phyloP scores from a whole-genome alignment of 371 early-diverging fungal genomes.

The Zychaea mexicana region DNA sequence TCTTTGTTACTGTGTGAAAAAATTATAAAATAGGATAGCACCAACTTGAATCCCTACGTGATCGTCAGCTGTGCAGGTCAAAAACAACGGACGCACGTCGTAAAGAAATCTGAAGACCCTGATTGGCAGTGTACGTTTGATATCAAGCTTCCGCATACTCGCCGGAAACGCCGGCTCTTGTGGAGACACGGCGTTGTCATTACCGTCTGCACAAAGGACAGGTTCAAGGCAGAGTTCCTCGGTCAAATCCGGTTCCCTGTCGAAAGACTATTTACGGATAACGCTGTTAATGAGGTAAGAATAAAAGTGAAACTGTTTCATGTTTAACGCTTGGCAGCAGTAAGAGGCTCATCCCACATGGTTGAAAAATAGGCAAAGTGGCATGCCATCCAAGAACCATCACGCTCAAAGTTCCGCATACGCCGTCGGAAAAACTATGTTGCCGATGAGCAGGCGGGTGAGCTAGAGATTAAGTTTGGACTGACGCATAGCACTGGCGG shows the following conservation, averaged over 20 bases:
- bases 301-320: background rate
- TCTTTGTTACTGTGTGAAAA: too few relatives aligned
- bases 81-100: constrained; percentile 45
- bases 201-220: constrained; percentile 41
- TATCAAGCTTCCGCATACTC: constrained; percentile 31
- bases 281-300: background rate
- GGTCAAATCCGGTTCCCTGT: constrained; percentile 36
- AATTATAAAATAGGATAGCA: constrained; percentile 17
- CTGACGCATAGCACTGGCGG: background rate
- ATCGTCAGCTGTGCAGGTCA: constrained; percentile 43
- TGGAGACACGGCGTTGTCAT: constrained; percentile 33
- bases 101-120: constrained; percentile 33
- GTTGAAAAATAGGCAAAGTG: constrained; percentile 12
- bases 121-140: constrained; percentile 50
- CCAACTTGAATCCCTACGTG: constrained; percentile 32
- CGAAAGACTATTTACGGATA: constrained; percentile 29
- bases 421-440: constrained; percentile 3
- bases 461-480: constrained; percentile 9
- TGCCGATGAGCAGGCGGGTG: constrained; percentile 4
- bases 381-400: constrained; percentile 16
- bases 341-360: background rate
- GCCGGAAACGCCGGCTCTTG: constrained; percentile 21
- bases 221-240: constrained; percentile 41
- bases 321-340: background rate
- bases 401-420: background rate